Base-by-base conservation (phyloP, 2,329 filamentous ascomycete species). In the Penicillium sp. region DNA sequence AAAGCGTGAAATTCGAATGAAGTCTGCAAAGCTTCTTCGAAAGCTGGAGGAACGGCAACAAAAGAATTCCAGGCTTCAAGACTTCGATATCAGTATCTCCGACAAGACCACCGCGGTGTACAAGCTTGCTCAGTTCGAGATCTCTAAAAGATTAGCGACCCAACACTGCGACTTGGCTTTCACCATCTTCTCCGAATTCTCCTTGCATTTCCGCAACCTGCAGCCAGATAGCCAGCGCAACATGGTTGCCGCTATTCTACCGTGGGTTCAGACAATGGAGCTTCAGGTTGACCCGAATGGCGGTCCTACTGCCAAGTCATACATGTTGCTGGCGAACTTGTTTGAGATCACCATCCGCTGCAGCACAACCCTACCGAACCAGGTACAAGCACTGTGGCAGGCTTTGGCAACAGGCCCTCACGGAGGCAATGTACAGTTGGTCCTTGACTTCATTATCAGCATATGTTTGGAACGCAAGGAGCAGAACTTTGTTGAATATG, bases 31-130 rank as follows among this genome's bases (percentile, higher is more conserved):
- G 46, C 80, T 97, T 31, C 80, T 99, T 11, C 85, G 92, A 39
- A 86, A 86, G 0, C 79, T 97, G 1, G 94, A 97, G 72, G 86
- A 92, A 61, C 85, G 91, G 22, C 90, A 94, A 61, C 85, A 88
- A 60, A 89, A 90, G 61, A 94, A 86, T 60, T 96, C 93, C 1
- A 95, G 95, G 68, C 86, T 99, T 6, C 91, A 96, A 69, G 94
- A 99, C 71, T 95, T 97, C 55, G 94, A 99, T 67, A 97, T 99
- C 66, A 97, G 92, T 71, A 94, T 99, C 54, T 95, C 93, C 0
- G 95, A 99, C 75, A 97, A 97, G 75, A 99, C 95, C 0, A 96
- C 96, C 62, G 92, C 93, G 0, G 93, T 99, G 2, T 99, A 97
- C 76, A 99, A 99, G 75, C 81, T 95, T 43, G 94, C 95, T 0